Evolutionary conservation across 2,329 filamentous ascomycete genomes (phyloP).

Genomic region (Penicillium sp.): DNA sequence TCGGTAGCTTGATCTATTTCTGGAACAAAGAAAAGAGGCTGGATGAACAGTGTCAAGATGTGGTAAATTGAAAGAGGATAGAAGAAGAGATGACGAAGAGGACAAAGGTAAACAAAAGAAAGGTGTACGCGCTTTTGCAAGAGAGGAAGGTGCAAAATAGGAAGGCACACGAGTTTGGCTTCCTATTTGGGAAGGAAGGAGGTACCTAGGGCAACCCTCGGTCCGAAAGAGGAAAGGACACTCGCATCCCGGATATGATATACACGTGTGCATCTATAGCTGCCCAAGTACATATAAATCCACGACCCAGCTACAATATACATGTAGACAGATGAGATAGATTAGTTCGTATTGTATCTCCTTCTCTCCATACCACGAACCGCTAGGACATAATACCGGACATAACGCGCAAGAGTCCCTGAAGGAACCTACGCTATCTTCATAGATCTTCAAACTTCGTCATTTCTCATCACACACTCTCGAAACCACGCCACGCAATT

Average conservation of each 20-base stretch:
- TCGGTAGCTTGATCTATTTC: constrained; percentile 1
- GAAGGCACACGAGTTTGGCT: background rate
- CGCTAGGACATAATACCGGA: constrained; percentile 14
- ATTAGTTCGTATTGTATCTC: constrained; percentile 25
- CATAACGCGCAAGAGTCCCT: constrained; percentile 14
- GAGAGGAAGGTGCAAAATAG: background rate
- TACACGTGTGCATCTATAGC: background rate
- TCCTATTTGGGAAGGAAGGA: constrained; percentile 1
- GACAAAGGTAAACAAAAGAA: background rate
- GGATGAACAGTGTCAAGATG: background rate
- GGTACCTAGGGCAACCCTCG: background rate
- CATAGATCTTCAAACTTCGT: constrained; percentile 11
- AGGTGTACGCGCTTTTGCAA: background rate
- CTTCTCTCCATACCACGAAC: constrained; percentile 10
- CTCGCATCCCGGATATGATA: background rate
- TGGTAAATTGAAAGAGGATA: background rate
- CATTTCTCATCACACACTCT: constrained; percentile 13
- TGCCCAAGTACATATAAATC: background rate
- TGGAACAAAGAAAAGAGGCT: constrained; percentile 4
- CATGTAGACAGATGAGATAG: constrained; percentile 4
- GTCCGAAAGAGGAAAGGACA: background rate
- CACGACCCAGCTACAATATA: background rate
- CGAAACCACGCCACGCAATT: constrained; percentile 8
- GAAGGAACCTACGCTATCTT: constrained; percentile 4
- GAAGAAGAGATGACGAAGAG: background rate